Evolutionary conservation across 208 protist genomes (phyloP).

Genomic region (Trypanosoma boissoni): DNA sequence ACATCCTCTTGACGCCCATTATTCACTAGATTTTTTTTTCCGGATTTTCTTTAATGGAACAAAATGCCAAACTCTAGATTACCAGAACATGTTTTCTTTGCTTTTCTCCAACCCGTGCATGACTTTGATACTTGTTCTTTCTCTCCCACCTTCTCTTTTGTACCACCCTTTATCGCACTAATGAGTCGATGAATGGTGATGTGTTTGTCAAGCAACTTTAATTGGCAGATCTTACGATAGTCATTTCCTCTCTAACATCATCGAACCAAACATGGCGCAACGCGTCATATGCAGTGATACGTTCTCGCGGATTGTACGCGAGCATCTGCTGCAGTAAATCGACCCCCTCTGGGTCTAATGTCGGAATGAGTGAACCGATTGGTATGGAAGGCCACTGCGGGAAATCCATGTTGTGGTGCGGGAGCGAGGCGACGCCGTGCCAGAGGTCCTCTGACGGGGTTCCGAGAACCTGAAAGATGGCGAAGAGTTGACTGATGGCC

Average conservation of each 20-base stretch:
- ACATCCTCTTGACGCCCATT: too few relatives aligned
- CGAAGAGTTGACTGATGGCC: conserved; percentile 89
- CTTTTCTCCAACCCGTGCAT: too few relatives aligned
- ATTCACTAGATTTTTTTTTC: too few relatives aligned
- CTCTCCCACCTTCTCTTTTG: too few relatives aligned
- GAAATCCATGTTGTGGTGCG: conserved; percentile 72
- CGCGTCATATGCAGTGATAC: conserved; percentile 67
- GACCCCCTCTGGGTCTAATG: conserved; percentile 56
- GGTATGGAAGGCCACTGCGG: conserved; percentile 44
- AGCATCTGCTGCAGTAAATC: conserved; percentile 68
- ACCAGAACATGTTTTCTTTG: too few relatives aligned
- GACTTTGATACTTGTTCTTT: too few relatives aligned
- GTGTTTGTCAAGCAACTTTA: too few relatives aligned
- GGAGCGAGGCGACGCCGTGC: conserved; percentile 65
- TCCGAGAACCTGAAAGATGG: conserved; percentile 91
- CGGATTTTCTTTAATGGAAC: too few relatives aligned
- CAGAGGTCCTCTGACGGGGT: conserved; percentile 89
- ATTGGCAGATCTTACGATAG: too few relatives aligned
- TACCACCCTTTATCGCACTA: too few relatives aligned
- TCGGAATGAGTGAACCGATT: conserved; percentile 42
- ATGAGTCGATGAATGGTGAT: too few relatives aligned
- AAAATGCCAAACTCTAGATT: too few relatives aligned
- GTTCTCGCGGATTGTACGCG: conserved; percentile 53
- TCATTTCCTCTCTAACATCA: conserved; percentile 49
- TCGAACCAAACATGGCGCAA: conserved; percentile 85